Base-by-base conservation (phyloP, 23 red algal species). In the Cyanidiococcus yangmingshanensis region DNA sequence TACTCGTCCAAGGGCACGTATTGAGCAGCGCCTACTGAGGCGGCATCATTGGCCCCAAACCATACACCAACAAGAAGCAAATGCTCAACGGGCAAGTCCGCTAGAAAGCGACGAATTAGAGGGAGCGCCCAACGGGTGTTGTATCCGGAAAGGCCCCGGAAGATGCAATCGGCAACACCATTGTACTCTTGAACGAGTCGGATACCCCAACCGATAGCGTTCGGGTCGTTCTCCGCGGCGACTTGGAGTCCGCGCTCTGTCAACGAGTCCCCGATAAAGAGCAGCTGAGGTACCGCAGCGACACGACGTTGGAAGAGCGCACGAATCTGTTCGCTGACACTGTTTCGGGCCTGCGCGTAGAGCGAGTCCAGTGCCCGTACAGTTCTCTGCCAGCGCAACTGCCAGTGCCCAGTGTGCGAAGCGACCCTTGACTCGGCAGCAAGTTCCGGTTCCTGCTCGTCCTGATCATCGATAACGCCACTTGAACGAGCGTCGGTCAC, bases 71-170 rank as follows among this genome's bases (percentile, higher is more conserved):
- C 36, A 29, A 84, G 81, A 37, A 57, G 54, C 68, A 84, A 38
- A 50, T 29, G 37, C 35, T 58, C 74, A 0, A 18, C 1, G 1
- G 50, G 18, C 2, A 84, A 3, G 0, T 39, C 81, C 1, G 57
- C 7, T 1, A 84, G 76, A 24, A 75, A 18, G 16, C 34, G 39
- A 34, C 67, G 81, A 35, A 84, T 7, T 0, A 84, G 34, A 17
- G 54, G 76, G 2, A 84, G 67, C 37, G 58, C 67, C 81, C 81
- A 84, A 0, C 81, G 81, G n/a, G 58, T 75, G 58, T 84, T 84
- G 38, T 84, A 84, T 7, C 81, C 81, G 0, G 68, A 32, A 39
- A 45, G 75, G 25, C 81, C 81, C 40, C 81, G 81, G 17, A 84
- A 36, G 67, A 75, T 30, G 0, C 74, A 18, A 37, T 84, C 81